These are phyloP conservation scores for Lipomyces anomalus DNA, from an alignment of 805 yeast species.

Conservation along the genomic window DNA sequence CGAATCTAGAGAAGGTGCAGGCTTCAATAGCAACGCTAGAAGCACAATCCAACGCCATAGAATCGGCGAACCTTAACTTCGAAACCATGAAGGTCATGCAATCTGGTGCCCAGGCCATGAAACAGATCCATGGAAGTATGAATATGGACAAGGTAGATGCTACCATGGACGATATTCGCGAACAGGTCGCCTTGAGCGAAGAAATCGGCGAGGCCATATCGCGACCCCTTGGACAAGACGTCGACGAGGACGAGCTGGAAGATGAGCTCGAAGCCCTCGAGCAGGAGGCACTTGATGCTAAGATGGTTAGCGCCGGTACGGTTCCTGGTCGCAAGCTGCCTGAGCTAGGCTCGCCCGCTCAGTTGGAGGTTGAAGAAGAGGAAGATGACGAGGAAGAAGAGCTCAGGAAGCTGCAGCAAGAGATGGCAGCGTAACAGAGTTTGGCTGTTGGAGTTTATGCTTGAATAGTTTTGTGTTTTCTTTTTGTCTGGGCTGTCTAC, in stretches of 20 bases:
- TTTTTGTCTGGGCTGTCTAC: no score
- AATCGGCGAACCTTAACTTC: constrained; percentile 89
- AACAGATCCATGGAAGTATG: constrained; percentile 89
- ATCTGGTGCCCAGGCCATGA: constrained; percentile 96
- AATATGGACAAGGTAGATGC: constrained; percentile 94
- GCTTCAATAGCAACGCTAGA: constrained; percentile 87
- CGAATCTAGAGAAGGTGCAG: constrained; percentile 71
- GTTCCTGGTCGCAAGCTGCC: constrained; percentile 31
- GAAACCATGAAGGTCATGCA: constrained; percentile 99
- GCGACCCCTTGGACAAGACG: constrained; percentile 79
- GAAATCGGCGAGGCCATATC: constrained; percentile 95
- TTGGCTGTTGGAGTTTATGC: no score
- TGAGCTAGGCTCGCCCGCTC: constrained; percentile 25
- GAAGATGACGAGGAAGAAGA: constrained; percentile 42
- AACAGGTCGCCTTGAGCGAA: constrained; percentile 90
- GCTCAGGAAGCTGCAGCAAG: constrained; percentile 39
- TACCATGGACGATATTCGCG: constrained; percentile 97
- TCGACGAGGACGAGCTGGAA: constrained; percentile 79
- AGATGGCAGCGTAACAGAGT: constrained; percentile 40
- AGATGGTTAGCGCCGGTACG: constrained; percentile 37
- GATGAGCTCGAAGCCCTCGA: constrained; percentile 87
- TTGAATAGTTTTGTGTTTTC: no score
- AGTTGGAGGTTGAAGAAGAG: constrained; percentile 23
- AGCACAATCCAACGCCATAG: constrained; percentile 83
- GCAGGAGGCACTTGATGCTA: constrained; percentile 67